These are phyloP conservation scores for Umbellularia californica DNA, from an alignment of 164 flowering plant genomes.

Conservation along the genomic window DNA sequence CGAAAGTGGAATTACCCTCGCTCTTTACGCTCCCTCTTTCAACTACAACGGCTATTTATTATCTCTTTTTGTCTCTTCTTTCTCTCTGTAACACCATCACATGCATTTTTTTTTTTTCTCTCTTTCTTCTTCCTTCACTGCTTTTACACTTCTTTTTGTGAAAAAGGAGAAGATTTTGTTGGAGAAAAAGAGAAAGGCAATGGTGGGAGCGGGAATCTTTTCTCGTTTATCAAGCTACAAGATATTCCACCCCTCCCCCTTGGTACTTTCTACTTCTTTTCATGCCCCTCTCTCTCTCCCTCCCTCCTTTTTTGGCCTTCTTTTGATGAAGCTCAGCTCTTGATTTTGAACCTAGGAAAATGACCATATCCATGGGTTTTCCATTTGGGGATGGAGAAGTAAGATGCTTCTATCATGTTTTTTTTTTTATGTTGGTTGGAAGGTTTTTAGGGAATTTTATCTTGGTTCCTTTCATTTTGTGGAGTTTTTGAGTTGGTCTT, in stretches of 20 bases:
- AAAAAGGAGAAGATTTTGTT: background rate
- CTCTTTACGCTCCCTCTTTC: conserved; percentile 2
- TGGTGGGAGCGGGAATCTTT: conserved; percentile 32
- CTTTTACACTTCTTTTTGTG: background rate
- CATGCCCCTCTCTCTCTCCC: conserved; percentile 3
- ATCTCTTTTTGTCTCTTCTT: background rate
- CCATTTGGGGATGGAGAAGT: conserved; percentile 35
- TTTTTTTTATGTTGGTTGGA: background rate
- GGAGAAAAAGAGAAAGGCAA: conserved; percentile 5
- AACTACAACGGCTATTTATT: background rate
- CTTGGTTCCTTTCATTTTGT: background rate
- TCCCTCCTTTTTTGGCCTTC: background rate
- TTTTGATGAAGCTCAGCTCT: conserved; percentile 3
- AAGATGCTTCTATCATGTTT: conserved; percentile 8
- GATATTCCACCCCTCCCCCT: conserved; percentile 17
- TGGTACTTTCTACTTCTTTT: conserved; percentile 22
- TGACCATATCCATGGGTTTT: conserved; percentile 27
- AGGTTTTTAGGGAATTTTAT: background rate
- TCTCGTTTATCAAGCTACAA: conserved; percentile 22
- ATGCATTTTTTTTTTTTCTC: no score
- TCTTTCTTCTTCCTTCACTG: no score
- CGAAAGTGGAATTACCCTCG: background rate
- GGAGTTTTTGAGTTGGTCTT: background rate
- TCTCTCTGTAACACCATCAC: background rate
- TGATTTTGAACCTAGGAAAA: conserved; percentile 1